These are phyloP conservation scores for Boeremia lycopersici DNA, from an alignment of 2,329 filamentous ascomycete genomes.

Conservation along the genomic window DNA sequence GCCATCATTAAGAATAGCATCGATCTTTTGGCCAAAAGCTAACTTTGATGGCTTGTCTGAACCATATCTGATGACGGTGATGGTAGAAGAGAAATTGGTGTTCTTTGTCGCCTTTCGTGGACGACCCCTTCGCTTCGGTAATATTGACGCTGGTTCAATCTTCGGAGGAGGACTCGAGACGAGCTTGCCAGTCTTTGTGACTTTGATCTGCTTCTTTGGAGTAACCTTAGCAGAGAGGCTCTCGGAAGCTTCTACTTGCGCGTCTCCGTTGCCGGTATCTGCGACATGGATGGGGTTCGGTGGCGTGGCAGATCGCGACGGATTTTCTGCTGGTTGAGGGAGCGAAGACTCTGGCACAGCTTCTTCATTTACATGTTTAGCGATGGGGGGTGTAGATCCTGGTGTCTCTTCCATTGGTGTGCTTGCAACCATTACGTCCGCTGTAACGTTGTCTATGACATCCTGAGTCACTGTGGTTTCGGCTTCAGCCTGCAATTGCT, in stretches of 20 bases:
- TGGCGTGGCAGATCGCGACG: not conserved
- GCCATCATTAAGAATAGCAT: constrained; percentile 62
- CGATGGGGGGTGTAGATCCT: not conserved
- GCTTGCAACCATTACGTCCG: not conserved
- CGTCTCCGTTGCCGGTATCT: not conserved
- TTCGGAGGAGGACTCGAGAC: constrained; percentile 49
- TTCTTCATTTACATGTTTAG: not conserved
- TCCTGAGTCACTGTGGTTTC: constrained; percentile 1
- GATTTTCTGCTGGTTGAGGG: not conserved
- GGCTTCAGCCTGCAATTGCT: constrained; percentile 38
- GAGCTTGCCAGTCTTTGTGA: constrained; percentile 55
- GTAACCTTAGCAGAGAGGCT: constrained; percentile 15
- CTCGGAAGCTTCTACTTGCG: not conserved
- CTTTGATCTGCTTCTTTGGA: constrained; percentile 45
- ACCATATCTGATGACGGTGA: constrained; percentile 68
- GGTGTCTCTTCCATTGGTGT: not conserved
- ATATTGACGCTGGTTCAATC: constrained; percentile 51
- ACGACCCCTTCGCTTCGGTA: constrained; percentile 35
- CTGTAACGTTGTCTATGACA: constrained; percentile 12
- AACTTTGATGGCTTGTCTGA: constrained; percentile 52
- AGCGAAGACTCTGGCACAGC: constrained; percentile 4
- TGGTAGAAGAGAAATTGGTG: constrained; percentile 36
- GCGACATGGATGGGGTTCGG: not conserved
- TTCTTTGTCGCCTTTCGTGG: constrained; percentile 22
- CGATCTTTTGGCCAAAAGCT: constrained; percentile 65